phyloP scores from a whole-genome alignment of 2,329 filamentous ascomycete species.

The Verticillium alfalfae region DNA sequence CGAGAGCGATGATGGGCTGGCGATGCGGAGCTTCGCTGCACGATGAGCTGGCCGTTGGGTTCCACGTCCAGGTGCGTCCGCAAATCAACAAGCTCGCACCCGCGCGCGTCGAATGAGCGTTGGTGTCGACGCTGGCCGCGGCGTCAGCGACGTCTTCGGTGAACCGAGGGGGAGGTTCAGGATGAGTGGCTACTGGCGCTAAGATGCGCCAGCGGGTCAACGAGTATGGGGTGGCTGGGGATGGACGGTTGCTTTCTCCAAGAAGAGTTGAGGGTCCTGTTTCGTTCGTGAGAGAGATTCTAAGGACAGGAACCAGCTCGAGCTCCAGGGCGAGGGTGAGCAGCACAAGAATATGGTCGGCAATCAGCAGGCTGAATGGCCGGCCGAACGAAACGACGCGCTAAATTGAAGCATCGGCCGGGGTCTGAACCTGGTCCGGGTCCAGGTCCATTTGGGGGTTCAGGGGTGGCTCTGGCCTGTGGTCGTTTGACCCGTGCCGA shows the following conservation, averaged over 20 bases:
- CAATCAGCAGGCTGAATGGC: background rate
- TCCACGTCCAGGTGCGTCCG: background rate
- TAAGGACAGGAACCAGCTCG: background rate
- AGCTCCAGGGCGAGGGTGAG: background rate
- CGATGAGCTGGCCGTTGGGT: constrained; percentile 11
- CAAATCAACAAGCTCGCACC: background rate
- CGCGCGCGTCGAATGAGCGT: constrained; percentile 2
- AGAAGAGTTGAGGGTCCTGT: background rate
- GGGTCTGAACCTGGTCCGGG: background rate
- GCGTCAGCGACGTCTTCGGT: background rate
- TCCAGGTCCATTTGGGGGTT: background rate
- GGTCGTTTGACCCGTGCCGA: background rate
- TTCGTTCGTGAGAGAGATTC: background rate
- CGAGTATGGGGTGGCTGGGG: background rate
- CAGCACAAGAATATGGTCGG: background rate
- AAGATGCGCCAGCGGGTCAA: constrained; percentile 3
- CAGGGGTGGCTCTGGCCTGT: background rate
- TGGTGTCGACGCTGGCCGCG: background rate
- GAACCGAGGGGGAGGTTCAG: background rate
- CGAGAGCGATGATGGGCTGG: background rate
- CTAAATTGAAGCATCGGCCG: background rate
- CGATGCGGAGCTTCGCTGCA: constrained; percentile 6
- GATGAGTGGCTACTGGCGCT: background rate
- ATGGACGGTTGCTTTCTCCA: background rate
- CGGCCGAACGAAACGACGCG: background rate